Evolutionary conservation across 331 rosid genomes (phyloP), one percentile per base, ranked within the genome.

Genomic region (Malus hybrid): DNA sequence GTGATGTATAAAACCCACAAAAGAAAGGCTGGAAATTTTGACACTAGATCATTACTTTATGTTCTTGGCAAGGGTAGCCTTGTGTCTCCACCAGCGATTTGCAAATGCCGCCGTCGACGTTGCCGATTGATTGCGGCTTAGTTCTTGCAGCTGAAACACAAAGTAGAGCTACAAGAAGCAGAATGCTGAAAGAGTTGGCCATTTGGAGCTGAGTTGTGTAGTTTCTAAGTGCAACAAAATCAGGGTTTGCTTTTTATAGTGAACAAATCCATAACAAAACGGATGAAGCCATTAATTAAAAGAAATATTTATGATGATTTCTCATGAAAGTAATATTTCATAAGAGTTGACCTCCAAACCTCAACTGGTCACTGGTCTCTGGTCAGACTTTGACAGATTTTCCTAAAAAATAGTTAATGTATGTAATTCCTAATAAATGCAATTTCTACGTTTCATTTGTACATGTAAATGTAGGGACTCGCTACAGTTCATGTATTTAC

Each of bases 21-120:
- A 31, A 10, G 13, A 54, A 61, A 55, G 12, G 32, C 27, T 56
- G 7, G 14, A 11, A 67, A 12, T 15, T 11, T 50, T 3, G 24
- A 29, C 22, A 1, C 24, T 29, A 54, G n/a, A 22, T 18, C 29
- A 36, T 70, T 80, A 89, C 96, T 76, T 63, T 29, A 82, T 89
- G 93, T 76, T 90, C 88, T 87, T 91, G 88, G 75, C 98, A 93
- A 77, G 79, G 64, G 27, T 89, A 91, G 69, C 87, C 90, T 81
- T 82, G 84, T 28, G 76, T 76, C 82, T 79, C 84, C 67, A 88
- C 96, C 79, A 93, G 62, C 36, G 91, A 80, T 72, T 86, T 80
- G 83, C 97, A 88, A 62, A 90, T 80, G 63, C 91, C 91, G 57
- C 65, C 86, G 20, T 33, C 48, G 14, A 8, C 22, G 6, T 48